Evolutionary conservation across 129 eudicot species (phyloP).

Genomic region (Tagetes erecta): DNA sequence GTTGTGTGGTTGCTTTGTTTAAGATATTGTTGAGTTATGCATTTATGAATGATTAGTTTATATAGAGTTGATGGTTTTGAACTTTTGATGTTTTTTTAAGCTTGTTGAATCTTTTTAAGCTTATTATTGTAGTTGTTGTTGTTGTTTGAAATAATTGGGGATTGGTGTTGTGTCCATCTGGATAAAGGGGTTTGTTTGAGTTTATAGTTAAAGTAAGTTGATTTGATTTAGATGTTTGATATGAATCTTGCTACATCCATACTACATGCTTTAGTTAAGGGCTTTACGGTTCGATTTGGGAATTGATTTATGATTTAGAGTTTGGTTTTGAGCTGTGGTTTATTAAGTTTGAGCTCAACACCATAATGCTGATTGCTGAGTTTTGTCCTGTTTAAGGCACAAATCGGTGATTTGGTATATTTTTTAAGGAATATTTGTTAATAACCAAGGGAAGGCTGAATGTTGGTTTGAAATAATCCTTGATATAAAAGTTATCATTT

Average conservation of each 20-base stretch:
- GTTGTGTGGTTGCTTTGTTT: neutral
- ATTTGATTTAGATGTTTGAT: conserved; percentile 3
- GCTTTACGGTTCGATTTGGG: neutral
- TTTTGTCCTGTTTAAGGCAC: neutral
- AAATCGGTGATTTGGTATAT: neutral
- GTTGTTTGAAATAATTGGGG: neutral
- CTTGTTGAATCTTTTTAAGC: neutral
- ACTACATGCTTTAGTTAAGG: neutral
- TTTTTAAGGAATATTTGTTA: neutral
- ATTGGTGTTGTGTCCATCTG: neutral
- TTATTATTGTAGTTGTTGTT: neutral
- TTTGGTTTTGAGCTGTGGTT: neutral
- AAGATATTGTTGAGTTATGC: neutral
- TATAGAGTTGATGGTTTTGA: conserved; percentile 16
- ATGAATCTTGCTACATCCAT: neutral
- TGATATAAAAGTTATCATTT: neutral
- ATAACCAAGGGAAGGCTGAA: neutral
- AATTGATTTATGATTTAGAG: neutral
- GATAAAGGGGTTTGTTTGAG: conserved; percentile 13
- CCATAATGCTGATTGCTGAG: no score
- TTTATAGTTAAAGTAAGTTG: conserved; percentile 16
- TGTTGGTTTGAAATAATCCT: conserved; percentile 1
- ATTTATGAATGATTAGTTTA: neutral
- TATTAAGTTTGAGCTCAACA: neutral
- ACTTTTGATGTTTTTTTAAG: conserved; percentile 6